Base-by-base conservation (phyloP, 2,329 filamentous ascomycete species). In the Lecanosticta acicola region DNA sequence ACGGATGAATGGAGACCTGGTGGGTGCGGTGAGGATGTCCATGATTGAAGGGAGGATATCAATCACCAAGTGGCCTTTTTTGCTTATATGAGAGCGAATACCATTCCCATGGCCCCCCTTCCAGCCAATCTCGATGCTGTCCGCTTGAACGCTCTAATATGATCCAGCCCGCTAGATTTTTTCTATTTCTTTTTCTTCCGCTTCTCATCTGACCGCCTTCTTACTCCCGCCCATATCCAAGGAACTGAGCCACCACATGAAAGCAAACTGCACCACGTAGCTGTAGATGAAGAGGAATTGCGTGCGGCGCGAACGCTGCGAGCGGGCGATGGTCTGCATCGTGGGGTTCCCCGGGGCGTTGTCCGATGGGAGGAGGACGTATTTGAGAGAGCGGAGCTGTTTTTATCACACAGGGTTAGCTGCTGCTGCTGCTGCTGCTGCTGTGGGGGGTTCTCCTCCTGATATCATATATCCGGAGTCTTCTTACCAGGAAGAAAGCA, bases 211-310 rank as follows among this genome's bases (percentile, higher is more conserved):
- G 5, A 40, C 36, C 37, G 32, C 37, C 39, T 50, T 49, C 36
- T 48, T 46, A 11, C 43, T 49, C 5, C 51, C 46, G 18, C 49
- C 47, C 20, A 61, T 37, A 32, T 65, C 60, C 57, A 77, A 70
- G 18, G 76, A 70, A 53, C 71, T 85, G 51, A 87, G 68, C 61
- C 82, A 76, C 83, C 91, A 93, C 90, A 97, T 98, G 68, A 97
- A 94, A 45, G 90, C 73, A 57, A 97, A 79, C 71, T 98, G 93
- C 46, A 97, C 84, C 45, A 94, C 75, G 68, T 97, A 98, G 36
- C 90, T 91, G 70, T 98, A 96, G 57, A 90, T 77, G 68, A 94
- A 94, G 56, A 96, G 75, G 63, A 95, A 95, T 68, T 95, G 88
- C 1, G 89, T 95, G 53, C 90, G 77, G 65, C 88, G 82, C 68